These are phyloP conservation scores for Botryotinia calthae DNA, from an alignment of 2,329 filamentous ascomycete genomes.

Conservation along the genomic window DNA sequence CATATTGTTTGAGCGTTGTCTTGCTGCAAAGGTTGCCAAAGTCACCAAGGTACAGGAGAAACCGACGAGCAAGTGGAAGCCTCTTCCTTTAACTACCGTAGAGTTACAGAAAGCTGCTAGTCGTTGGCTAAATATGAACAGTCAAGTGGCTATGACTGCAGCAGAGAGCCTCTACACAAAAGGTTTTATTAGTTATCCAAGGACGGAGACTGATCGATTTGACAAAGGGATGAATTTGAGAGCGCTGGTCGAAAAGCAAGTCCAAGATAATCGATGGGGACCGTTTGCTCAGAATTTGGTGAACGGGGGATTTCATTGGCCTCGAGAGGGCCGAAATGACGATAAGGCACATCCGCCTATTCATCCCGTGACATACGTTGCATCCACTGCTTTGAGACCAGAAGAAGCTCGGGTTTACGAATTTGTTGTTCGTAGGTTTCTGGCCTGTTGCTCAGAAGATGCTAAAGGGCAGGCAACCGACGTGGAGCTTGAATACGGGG, in stretches of 20 bases:
- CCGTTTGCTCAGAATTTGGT: constrained; percentile 72
- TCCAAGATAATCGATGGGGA: constrained; percentile 74
- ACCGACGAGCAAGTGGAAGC: constrained; percentile 90
- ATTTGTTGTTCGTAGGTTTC: constrained; percentile 85
- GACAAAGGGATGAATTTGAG: constrained; percentile 84
- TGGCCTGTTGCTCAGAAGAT: constrained; percentile 94
- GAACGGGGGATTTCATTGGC: constrained; percentile 74
- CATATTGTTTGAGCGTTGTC: constrained; percentile 81
- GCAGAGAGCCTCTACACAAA: constrained; percentile 89
- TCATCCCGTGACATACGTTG: constrained; percentile 86
- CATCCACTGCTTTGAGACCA: constrained; percentile 56
- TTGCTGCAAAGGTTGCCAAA: constrained; percentile 71
- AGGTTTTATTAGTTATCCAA: constrained; percentile 95
- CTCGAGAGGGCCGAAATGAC: constrained; percentile 81
- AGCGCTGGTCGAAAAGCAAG: constrained; percentile 79
- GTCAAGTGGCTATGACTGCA: constrained; percentile 82
- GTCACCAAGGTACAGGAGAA: constrained; percentile 87
- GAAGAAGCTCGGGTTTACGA: constrained; percentile 82
- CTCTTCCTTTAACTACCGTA: constrained; percentile 88
- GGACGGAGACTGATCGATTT: constrained; percentile 96
- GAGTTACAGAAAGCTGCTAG: constrained; percentile 96
- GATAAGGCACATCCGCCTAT: constrained; percentile 98
- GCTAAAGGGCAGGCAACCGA: constrained; percentile 86
- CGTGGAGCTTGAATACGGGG: constrained; percentile 78
- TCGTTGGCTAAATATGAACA: constrained; percentile 82